Percentiles rank a stretch among this genome's conserved stretches.
Conservation (phyloP, 148 eudicot species). For the Dysphania ambrosioides region DNA sequence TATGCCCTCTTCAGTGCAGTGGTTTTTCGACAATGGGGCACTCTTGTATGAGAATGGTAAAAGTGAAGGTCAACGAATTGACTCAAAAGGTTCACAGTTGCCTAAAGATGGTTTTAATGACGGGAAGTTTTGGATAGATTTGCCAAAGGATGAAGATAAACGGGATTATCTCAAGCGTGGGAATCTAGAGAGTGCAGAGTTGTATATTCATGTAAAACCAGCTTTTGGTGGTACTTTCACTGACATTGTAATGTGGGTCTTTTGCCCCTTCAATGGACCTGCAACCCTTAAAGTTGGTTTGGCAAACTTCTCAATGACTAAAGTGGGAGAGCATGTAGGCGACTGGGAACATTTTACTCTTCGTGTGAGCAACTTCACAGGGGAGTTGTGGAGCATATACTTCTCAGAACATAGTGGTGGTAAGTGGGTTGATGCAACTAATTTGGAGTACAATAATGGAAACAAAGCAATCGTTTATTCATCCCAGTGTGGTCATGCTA, state of each 20-base stretch:
- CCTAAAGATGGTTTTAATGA: slow-evolving; percentile 74
- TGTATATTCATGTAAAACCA: slow-evolving; percentile 88
- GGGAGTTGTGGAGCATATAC: slow-evolving; percentile 68
- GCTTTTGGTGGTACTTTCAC: slow-evolving; percentile 91
- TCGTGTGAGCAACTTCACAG: slow-evolving; percentile 79
- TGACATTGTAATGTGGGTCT: slow-evolving; percentile 90
- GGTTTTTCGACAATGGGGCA: slow-evolving; percentile 91
- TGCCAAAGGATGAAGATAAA: slow-evolving; percentile 54
- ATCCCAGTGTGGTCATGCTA: slow-evolving; percentile 73
- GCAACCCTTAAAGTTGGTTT: slow-evolving; percentile 69
- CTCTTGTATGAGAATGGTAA: slow-evolving; percentile 51
- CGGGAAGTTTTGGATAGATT: slow-evolving; percentile 77
- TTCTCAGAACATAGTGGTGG: slow-evolving; percentile 91
- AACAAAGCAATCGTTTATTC: slow-evolving; percentile 74
- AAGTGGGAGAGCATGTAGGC: slow-evolving; percentile 76
- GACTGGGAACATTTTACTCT: slow-evolving; percentile 98
- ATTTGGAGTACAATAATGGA: slow-evolving; percentile 66
- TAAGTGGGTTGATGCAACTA: slow-evolving; percentile 60
- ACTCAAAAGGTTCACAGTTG: slow-evolving; percentile 62
- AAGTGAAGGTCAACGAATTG: slow-evolving; percentile 46
- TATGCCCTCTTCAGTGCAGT: slow-evolving; percentile 83
- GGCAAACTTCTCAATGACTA: slow-evolving; percentile 38
- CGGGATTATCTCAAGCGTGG: slow-evolving; percentile 51
- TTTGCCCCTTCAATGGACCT: slow-evolving; percentile 94
- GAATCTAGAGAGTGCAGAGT: slow-evolving; percentile 68